A percentile compares a stretch with the other conserved stretches of the same genome.
Evolutionary conservation across 345 rosid genomes (phyloP).

Genomic region (Capsella bursapastoris): DNA sequence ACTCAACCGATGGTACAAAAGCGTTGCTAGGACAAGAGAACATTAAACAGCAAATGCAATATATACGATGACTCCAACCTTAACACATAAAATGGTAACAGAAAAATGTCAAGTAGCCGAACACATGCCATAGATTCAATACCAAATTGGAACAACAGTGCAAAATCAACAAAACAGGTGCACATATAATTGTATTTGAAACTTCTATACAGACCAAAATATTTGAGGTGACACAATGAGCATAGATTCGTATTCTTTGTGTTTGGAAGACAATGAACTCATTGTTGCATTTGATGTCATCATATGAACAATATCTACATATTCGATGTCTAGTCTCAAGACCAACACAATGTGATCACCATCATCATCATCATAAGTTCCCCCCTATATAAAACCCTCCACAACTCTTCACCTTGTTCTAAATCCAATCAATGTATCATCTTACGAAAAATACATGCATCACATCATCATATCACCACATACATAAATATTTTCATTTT

Average conservation of each 20-base stretch:
- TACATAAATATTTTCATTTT: too few relatives aligned
- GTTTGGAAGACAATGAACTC: conserved; percentile 43
- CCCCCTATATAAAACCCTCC: conserved; percentile 24
- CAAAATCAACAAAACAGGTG: conserved; percentile 20
- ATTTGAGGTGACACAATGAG: conserved; percentile 31
- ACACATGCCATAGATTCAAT: conserved; percentile 24
- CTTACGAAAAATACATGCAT: neutral
- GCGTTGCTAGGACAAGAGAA: conserved; percentile 13
- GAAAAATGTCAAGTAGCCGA: conserved; percentile 10
- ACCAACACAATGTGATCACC: conserved; percentile 27
- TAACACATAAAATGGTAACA: conserved; percentile 32
- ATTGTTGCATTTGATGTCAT: conserved; percentile 46
- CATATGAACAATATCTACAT: conserved; percentile 34
- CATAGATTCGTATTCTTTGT: conserved; percentile 39
- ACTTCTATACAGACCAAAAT: conserved; percentile 28
- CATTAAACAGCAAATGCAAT: conserved; percentile 9
- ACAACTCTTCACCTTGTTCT: conserved; percentile 13
- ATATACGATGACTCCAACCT: conserved; percentile 35
- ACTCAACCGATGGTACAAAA: neutral
- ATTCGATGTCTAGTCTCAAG: conserved; percentile 20
- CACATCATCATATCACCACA: neutral
- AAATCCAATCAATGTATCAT: conserved; percentile 28
- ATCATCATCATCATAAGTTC: conserved; percentile 10
- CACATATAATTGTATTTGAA: conserved; percentile 16
- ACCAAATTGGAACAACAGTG: conserved; percentile 4